These are phyloP conservation scores for Lolium rigidum DNA, from an alignment of 176 grass and related monocot species.

Conservation along the genomic window DNA sequence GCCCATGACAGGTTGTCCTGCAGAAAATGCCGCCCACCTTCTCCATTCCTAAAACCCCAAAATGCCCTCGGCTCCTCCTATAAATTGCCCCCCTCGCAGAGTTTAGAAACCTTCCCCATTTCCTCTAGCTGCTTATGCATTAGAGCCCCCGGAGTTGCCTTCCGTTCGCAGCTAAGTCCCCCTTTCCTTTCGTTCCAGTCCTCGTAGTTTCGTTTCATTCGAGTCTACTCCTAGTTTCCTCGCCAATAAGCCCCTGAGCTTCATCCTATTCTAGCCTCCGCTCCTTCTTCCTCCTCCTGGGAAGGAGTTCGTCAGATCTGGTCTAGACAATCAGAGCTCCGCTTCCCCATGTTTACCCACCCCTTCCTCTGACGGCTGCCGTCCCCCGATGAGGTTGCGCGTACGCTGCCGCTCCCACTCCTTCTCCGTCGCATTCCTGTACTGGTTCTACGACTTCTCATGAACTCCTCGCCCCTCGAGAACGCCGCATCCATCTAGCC, in stretches of 20 bases:
- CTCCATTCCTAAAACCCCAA: background rate
- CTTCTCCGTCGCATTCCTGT: slow-evolving; percentile 80
- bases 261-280: slow-evolving; percentile 10
- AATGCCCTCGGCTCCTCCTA: slow-evolving; percentile 25
- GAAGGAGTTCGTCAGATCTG: background rate
- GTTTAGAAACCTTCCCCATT: slow-evolving; percentile 22
- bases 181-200: background rate
- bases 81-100: slow-evolving; percentile 2
- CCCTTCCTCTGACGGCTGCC: slow-evolving; percentile 48
- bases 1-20: slow-evolving; percentile 35
- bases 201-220: background rate
- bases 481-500: background rate
- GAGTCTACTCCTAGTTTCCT: background rate
- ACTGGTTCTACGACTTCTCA: slow-evolving; percentile 93
- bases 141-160: background rate
- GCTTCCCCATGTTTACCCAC: slow-evolving; percentile 41
- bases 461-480: slow-evolving; percentile 46
- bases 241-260: background rate
- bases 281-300: slow-evolving; percentile 4
- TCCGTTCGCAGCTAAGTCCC: slow-evolving; percentile 48
- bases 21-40: slow-evolving; percentile 47
- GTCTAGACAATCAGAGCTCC: background rate
- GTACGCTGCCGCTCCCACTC: slow-evolving; percentile 68
- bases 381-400: slow-evolving; percentile 57
- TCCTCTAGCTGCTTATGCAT: background rate